These are phyloP conservation scores for Scedosporium aurantiacum DNA, from an alignment of 2,329 filamentous ascomycete species.

Conservation along the genomic window DNA sequence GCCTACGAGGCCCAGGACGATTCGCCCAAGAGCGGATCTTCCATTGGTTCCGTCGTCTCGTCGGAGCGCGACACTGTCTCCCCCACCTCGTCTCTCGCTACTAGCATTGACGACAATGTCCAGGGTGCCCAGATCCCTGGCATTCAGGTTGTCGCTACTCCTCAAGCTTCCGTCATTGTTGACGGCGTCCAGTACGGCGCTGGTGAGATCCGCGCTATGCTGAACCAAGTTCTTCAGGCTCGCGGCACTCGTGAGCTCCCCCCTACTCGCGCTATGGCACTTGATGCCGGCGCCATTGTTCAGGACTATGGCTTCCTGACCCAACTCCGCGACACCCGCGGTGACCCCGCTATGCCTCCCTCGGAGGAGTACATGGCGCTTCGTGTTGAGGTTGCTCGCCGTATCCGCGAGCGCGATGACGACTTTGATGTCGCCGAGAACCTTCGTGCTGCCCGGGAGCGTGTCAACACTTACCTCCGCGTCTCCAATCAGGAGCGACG, in stretches of 20 bases:
- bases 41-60: neutral
- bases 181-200: conserved; percentile 7
- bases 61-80: neutral
- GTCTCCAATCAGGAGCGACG: neutral
- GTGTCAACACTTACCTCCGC: neutral
- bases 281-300: conserved; percentile 16
- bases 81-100: neutral
- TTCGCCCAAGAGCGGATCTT: neutral
- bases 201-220: conserved; percentile 20
- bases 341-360: conserved; percentile 9
- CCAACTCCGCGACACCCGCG: conserved; percentile 18
- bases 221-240: conserved; percentile 17
- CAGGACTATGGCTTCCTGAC: conserved; percentile 22
- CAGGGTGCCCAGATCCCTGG: neutral
- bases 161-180: neutral
- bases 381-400: conserved; percentile 20
- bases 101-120: neutral
- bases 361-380: conserved; percentile 15
- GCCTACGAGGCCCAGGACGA: neutral
- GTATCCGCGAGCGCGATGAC: conserved; percentile 24
- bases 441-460: neutral
- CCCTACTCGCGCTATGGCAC: conserved; percentile 15
- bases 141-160: neutral
- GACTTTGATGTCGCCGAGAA: neutral
- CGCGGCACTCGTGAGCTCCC: conserved; percentile 22